Evolutionary conservation across 352 stramenopile genomes (phyloP).

Genomic region (Globisporangium yorkense): DNA sequence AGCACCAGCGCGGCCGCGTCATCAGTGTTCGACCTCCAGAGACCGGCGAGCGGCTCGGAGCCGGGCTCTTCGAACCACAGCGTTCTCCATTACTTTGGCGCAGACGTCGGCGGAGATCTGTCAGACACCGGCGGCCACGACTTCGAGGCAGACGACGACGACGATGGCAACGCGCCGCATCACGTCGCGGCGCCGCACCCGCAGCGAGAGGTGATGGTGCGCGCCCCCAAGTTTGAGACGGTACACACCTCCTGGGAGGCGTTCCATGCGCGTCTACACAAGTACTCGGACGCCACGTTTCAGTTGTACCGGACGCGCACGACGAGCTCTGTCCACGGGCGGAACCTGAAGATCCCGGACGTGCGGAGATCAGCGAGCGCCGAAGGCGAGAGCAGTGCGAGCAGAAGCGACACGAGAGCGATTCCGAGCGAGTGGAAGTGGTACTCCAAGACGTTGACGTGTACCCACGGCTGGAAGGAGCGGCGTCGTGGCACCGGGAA

Average conservation of each 20-base stretch:
- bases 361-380: slow-evolving; percentile 12
- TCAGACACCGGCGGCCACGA: background rate
- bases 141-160: background rate
- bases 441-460: slow-evolving; percentile 80
- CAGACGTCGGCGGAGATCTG: background rate
- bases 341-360: slow-evolving; percentile 66
- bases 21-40: background rate
- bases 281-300: slow-evolving; percentile 62
- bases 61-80: background rate
- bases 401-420: slow-evolving; percentile 18
- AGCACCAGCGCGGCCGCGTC: background rate
- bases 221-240: slow-evolving; percentile 43
- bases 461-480: slow-evolving; percentile 81
- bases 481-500: slow-evolving; percentile 60
- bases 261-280: slow-evolving; percentile 50
- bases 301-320: slow-evolving; percentile 74
- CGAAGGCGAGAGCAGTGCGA: background rate
- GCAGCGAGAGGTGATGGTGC: slow-evolving; percentile 42
- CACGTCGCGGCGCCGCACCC: background rate
- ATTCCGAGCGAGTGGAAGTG: slow-evolving; percentile 71
- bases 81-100: slow-evolving; percentile 1
- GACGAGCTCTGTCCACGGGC: slow-evolving; percentile 57
- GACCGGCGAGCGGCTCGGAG: background rate
- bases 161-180: background rate
- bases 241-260: slow-evolving; percentile 64